Conservation (phyloP, 176 grass and related monocot species). For the Oryza rufipogon region DNA sequence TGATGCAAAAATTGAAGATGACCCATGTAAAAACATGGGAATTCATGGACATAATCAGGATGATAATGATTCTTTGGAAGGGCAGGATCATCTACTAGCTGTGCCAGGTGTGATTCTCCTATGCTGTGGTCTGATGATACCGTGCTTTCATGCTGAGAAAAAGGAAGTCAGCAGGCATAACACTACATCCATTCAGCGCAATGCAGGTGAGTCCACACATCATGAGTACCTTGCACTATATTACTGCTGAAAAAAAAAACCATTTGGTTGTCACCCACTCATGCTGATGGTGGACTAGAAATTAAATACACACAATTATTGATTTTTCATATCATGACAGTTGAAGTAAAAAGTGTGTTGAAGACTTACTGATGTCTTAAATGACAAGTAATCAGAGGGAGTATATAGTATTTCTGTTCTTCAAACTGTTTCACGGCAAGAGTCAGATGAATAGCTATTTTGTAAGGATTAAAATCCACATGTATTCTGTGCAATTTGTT, state of each 20-base stretch:
- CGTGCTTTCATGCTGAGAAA: conserved; percentile 77
- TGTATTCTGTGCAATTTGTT: not conserved
- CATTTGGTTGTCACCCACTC: not conserved
- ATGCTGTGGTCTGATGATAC: conserved; percentile 81
- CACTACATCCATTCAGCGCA: conserved; percentile 51
- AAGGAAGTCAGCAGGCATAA: conserved; percentile 66
- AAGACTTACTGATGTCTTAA: not conserved
- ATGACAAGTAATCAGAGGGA: not conserved
- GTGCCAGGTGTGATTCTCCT: conserved; percentile 85
- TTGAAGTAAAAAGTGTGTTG: not conserved
- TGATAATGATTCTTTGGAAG: conserved; percentile 57
- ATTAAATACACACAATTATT: not conserved
- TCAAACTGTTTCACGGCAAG: not conserved
- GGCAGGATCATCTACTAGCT: conserved; percentile 59
- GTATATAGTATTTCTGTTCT: conserved; percentile 2
- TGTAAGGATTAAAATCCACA: not conserved
- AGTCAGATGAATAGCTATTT: not conserved
- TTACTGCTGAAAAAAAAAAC: conserved; percentile 6
- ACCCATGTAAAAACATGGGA: conserved; percentile 41
- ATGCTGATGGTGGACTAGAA: not conserved
- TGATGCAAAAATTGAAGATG: conserved; percentile 49
- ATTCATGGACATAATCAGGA: conserved; percentile 46
- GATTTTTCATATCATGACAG: not conserved
- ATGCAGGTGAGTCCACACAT: conserved; percentile 51
- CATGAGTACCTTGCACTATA: conserved; percentile 8